Evolutionary conservation across 2,329 filamentous ascomycete species (phyloP).

Genomic region (Colletotrichum lini): DNA sequence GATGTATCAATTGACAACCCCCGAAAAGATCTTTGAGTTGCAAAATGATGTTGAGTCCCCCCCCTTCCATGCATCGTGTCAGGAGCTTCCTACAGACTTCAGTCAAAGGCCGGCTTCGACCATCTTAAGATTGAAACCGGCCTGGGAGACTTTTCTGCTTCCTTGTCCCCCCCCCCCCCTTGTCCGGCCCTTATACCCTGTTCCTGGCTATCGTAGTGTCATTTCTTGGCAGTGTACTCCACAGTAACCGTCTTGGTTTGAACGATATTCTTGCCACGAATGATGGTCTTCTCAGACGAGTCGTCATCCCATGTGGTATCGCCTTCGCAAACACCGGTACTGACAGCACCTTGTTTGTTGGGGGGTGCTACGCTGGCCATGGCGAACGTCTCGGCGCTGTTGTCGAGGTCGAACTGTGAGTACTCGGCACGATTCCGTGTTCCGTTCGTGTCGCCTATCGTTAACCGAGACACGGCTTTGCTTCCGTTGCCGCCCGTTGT

Average conservation of each 20-base stretch:
- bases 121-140: too few relatives aligned
- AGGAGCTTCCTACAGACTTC: too few relatives aligned
- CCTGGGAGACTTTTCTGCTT: too few relatives aligned
- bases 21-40: too few relatives aligned
- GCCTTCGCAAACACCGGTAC: neutral
- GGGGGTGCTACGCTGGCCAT: slow-evolving; percentile 8
- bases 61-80: too few relatives aligned
- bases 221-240: slow-evolving; percentile 13
- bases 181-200: neutral
- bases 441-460: slow-evolving; percentile 4
- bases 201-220: neutral
- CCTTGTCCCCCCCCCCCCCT: too few relatives aligned
- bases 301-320: slow-evolving; percentile 6
- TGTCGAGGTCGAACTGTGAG: slow-evolving; percentile 7
- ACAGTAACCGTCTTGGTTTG: slow-evolving; percentile 32
- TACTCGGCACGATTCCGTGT: slow-evolving; percentile 11
- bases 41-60: too few relatives aligned
- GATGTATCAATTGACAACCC: too few relatives aligned
- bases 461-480: slow-evolving; percentile 10
- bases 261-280: slow-evolving; percentile 17
- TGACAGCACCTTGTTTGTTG: neutral
- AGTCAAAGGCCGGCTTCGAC: too few relatives aligned
- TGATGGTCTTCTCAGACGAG: slow-evolving; percentile 15
- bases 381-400: slow-evolving; percentile 15
- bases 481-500: slow-evolving; percentile 4